Evolutionary conservation across 2,329 filamentous ascomycete species (phyloP).

Genomic region (Camptophora hylomeconis): DNA sequence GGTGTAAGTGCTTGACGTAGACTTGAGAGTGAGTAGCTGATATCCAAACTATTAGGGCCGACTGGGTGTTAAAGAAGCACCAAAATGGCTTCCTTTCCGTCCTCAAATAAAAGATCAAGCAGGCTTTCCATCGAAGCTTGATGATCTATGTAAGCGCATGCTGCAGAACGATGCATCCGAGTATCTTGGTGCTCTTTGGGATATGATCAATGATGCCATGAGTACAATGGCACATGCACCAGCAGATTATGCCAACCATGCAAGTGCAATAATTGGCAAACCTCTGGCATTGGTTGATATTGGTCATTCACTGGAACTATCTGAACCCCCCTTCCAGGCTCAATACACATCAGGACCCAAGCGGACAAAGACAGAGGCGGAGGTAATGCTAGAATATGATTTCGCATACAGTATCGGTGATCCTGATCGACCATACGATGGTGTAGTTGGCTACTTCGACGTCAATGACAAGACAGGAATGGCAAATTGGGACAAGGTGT

Average conservation of each 20-base stretch:
- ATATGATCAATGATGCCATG: constrained; percentile 25
- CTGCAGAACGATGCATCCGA: neutral
- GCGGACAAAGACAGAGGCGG: neutral
- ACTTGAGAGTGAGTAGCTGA: too few relatives aligned
- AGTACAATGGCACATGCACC: constrained; percentile 21
- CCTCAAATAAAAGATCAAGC: too few relatives aligned
- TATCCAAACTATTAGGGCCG: too few relatives aligned
- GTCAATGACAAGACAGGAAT: neutral
- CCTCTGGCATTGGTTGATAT: constrained; percentile 23
- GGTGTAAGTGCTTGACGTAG: too few relatives aligned
- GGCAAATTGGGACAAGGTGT: neutral
- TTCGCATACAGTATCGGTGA: constrained; percentile 29
- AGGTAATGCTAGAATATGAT: constrained; percentile 19
- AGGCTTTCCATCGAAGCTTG: too few relatives aligned
- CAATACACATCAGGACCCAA: constrained; percentile 4
- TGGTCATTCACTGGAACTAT: constrained; percentile 21
- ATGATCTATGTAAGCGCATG: constrained; percentile 7
- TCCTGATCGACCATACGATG: constrained; percentile 22
- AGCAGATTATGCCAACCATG: constrained; percentile 23
- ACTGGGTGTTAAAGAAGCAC: too few relatives aligned
- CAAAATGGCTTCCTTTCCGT: constrained; percentile 19
- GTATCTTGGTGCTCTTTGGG: constrained; percentile 16
- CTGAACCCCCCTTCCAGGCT: constrained; percentile 4
- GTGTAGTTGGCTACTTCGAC: constrained; percentile 29
- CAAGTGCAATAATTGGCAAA: constrained; percentile 19